phyloP scores from a whole-genome alignment of 2,329 filamentous ascomycete species.

The Phaeoacremonium minimum region DNA sequence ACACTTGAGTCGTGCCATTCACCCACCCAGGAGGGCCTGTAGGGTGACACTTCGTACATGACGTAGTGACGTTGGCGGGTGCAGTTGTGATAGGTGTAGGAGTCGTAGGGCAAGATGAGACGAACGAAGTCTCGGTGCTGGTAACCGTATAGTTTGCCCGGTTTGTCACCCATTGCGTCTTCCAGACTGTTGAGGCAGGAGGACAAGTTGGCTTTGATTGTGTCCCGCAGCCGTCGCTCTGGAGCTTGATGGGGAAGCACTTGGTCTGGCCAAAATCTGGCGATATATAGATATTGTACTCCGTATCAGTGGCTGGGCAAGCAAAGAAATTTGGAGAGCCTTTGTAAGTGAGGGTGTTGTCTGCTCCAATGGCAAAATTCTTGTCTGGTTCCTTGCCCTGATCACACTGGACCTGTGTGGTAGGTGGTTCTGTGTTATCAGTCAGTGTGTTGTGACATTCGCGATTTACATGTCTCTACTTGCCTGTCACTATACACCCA shows the following conservation, averaged over 20 bases:
- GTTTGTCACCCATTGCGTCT: not conserved
- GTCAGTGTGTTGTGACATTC: too few species aligned
- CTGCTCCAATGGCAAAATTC: constrained; percentile 6
- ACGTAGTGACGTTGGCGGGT: too few species aligned
- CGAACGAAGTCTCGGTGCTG: too few species aligned
- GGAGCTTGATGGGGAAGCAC: constrained; percentile 8
- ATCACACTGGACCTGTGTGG: constrained; percentile 10
- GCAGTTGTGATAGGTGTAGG: too few species aligned
- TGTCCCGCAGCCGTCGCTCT: constrained; percentile 1
- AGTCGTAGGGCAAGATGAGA: too few species aligned
- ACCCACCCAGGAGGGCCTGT: too few species aligned
- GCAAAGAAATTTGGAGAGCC: constrained; percentile 9
- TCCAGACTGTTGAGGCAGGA: not conserved
- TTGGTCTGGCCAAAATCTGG: constrained; percentile 11
- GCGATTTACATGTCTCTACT: too few species aligned
- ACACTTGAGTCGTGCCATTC: too few species aligned
- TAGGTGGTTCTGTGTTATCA: constrained; percentile 4
- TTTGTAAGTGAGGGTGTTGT: constrained; percentile 7
- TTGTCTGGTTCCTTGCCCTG: constrained; percentile 2
- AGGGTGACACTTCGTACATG: too few species aligned
- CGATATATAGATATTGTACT: constrained; percentile 11
- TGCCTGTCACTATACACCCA: constrained; percentile 10
- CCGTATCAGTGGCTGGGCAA: constrained; percentile 11
- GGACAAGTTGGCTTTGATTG: not conserved
- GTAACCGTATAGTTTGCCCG: not conserved